Conservation (phyloP, 768 basidiomycete genomes). For the Hygrocybe coccinea region DNA sequence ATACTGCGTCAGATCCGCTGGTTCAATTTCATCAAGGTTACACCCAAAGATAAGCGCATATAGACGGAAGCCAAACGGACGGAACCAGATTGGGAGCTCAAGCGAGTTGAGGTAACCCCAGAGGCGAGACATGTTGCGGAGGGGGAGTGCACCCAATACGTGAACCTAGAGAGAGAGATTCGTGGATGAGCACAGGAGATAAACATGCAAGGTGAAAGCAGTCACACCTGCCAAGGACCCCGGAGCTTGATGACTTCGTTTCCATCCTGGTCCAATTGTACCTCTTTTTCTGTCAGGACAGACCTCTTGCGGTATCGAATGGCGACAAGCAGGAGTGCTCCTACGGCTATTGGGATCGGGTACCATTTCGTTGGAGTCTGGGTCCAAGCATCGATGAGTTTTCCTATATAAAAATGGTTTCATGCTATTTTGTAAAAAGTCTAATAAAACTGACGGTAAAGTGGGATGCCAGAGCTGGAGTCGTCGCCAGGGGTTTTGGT, state of each 20-base stretch:
- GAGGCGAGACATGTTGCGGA: constrained; percentile 90
- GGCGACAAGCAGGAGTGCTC: constrained; percentile 78
- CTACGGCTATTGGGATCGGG: constrained; percentile 85
- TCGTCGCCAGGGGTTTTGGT: not conserved
- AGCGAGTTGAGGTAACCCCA: constrained; percentile 96
- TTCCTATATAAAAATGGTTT: constrained; percentile 36
- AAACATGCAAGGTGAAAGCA: not conserved
- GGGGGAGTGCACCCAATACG: constrained; percentile 89
- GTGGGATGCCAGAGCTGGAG: not conserved
- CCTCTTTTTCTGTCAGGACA: constrained; percentile 50
- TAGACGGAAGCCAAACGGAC: constrained; percentile 82
- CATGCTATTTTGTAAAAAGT: no score
- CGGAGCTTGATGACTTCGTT: constrained; percentile 74
- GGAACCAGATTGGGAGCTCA: constrained; percentile 89
- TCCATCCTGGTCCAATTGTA: constrained; percentile 78
- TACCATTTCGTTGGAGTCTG: constrained; percentile 93
- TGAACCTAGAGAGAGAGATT: constrained; percentile 58
- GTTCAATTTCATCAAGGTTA: constrained; percentile 88
- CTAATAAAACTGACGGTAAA: not conserved
- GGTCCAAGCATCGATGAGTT: constrained; percentile 72
- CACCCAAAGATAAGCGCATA: constrained; percentile 91
- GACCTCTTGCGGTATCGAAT: constrained; percentile 67
- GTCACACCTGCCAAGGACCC: constrained; percentile 87
- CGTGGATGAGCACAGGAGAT: not conserved
- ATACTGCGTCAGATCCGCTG: constrained; percentile 71